phyloP scores from a whole-genome alignment of 2,329 filamentous ascomycete species.

The Amesomyces nigricolor region DNA sequence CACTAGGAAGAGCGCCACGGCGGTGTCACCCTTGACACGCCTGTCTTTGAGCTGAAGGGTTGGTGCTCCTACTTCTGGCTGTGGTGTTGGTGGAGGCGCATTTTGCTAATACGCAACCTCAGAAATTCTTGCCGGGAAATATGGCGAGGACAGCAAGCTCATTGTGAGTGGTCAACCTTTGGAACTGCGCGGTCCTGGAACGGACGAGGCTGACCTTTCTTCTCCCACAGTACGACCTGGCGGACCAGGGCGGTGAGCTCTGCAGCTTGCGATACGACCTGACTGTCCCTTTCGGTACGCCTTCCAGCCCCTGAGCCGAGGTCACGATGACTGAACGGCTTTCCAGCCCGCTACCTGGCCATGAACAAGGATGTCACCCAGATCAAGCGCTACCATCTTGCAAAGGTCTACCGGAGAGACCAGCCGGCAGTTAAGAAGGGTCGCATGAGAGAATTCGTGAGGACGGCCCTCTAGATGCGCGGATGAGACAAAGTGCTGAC shows the following conservation, averaged over 20 bases:
- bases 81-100: conserved; percentile 47
- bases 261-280: conserved; percentile 77
- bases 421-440: conserved; percentile 85
- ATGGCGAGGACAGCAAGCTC: conserved; percentile 69
- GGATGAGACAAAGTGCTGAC: conserved; percentile 5
- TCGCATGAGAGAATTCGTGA: conserved; percentile 67
- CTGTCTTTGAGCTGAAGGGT: conserved; percentile 68
- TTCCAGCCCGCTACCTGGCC: conserved; percentile 72
- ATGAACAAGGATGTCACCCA: conserved; percentile 78
- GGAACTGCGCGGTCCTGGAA: not conserved
- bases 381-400: conserved; percentile 93
- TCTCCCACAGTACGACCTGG: conserved; percentile 60
- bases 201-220: not conserved
- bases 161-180: conserved; percentile 20
- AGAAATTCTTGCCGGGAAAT: conserved; percentile 48
- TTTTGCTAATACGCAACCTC: conserved; percentile 21
- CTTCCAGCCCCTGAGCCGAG: not conserved
- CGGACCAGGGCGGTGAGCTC: conserved; percentile 77
- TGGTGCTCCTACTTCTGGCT: not conserved
- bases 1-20: conserved; percentile 51
- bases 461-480: not conserved
- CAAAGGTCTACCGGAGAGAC: conserved; percentile 81
- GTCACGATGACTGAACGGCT: not conserved
- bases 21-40: conserved; percentile 64
- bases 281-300: conserved; percentile 27